Percentiles rank a stretch among this genome's conserved stretches.
These are phyloP conservation scores for Coix lacrymajobi DNA, from an alignment of 176 grass and related monocot genomes.

Conservation along the genomic window DNA sequence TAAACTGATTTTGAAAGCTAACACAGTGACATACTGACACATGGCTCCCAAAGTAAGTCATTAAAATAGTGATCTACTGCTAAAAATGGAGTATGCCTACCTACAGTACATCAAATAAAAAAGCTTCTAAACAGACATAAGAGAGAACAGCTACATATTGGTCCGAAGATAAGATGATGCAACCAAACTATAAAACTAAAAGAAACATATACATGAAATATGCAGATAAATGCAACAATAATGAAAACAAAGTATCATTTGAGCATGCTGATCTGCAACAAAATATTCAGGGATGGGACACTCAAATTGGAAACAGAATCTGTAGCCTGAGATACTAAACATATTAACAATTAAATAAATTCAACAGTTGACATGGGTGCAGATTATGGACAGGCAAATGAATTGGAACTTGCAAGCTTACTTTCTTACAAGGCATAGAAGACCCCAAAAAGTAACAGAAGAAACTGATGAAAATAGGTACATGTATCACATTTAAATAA, in stretches of 20 bases:
- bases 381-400: constrained; percentile 10
- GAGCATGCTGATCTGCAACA: neutral
- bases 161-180: neutral
- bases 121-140: neutral
- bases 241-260: neutral
- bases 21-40: neutral
- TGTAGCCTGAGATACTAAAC: neutral
- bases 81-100: neutral
- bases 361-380: neutral
- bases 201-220: neutral
- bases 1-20: constrained; percentile 1
- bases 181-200: neutral
- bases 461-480: neutral
- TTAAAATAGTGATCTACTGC: neutral
- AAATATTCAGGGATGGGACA: neutral
- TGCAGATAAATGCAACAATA: neutral
- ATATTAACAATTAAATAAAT: constrained; percentile 1
- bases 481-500: neutral
- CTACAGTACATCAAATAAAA: neutral
- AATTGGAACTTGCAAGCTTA: constrained; percentile 8
- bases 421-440: constrained; percentile 3
- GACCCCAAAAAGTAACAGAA: neutral
- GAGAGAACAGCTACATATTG: neutral
- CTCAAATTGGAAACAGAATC: neutral
- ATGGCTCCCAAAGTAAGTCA: neutral